Conservation (phyloP, 2,329 filamentous ascomycete genomes). For the Colletotrichum echinochloae region DNA sequence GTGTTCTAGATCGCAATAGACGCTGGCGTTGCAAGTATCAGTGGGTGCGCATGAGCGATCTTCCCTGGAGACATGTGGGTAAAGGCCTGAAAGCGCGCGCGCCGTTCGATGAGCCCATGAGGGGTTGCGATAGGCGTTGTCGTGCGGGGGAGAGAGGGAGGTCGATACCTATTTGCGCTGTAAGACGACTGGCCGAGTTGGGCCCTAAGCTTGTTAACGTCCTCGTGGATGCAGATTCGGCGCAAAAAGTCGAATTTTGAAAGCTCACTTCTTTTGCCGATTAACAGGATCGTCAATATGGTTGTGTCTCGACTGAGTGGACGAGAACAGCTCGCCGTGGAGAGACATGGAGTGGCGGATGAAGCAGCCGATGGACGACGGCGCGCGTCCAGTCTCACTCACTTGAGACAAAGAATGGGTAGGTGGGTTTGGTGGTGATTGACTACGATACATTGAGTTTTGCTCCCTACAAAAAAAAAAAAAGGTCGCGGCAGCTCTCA, state of each 20-base stretch:
- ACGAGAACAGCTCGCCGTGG: background rate
- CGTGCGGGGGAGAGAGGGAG: conserved; percentile 28
- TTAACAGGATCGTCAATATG: conserved; percentile 13
- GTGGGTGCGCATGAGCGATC: conserved; percentile 30
- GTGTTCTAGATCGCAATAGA: conserved; percentile 38
- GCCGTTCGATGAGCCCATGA: background rate
- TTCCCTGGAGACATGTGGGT: conserved; percentile 24
- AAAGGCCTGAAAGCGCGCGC: conserved; percentile 1
- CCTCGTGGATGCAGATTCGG: background rate
- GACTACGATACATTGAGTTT: background rate
- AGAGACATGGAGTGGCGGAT: conserved; percentile 18
- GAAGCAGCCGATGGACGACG: conserved; percentile 19
- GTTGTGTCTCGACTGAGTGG: conserved; percentile 11
- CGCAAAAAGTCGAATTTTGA: background rate
- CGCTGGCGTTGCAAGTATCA: conserved; percentile 33
- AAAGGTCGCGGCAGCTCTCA: background rate
- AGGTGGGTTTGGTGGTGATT: background rate
- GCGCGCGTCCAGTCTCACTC: conserved; percentile 10
- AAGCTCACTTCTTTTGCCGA: conserved; percentile 24
- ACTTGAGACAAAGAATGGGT: conserved; percentile 19
- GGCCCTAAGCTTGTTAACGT: background rate
- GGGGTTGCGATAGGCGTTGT: conserved; percentile 7
- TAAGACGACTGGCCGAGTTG: background rate
- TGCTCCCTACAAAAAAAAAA: background rate
- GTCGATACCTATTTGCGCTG: background rate